Conservation (phyloP, 805 yeast species). For the Candida easanensis region DNA sequence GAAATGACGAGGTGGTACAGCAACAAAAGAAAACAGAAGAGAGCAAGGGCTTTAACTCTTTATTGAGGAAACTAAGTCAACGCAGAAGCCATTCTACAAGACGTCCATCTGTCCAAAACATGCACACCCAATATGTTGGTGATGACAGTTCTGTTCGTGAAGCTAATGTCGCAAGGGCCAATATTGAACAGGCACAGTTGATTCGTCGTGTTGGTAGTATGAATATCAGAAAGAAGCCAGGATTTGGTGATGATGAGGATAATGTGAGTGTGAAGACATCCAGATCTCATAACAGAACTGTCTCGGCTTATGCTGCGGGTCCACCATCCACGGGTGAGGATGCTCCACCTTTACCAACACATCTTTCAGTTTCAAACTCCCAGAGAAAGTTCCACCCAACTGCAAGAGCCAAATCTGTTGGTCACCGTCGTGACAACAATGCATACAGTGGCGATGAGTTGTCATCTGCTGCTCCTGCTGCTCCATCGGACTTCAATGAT, state of each 20-base stretch:
- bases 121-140: background rate
- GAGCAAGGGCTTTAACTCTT: slow-evolving; percentile 27
- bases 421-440: slow-evolving; percentile 61
- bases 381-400: slow-evolving; percentile 60
- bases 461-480: slow-evolving; percentile 25
- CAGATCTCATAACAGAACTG: slow-evolving; percentile 27
- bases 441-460: slow-evolving; percentile 1
- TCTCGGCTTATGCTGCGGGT: slow-evolving; percentile 27
- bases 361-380: slow-evolving; percentile 8
- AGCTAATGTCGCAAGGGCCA: background rate
- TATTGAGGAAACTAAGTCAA: slow-evolving; percentile 30
- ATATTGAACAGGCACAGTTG: slow-evolving; percentile 14
- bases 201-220: slow-evolving; percentile 28
- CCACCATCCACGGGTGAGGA: slow-evolving; percentile 5
- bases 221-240: slow-evolving; percentile 18
- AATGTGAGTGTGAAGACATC: slow-evolving; percentile 1
- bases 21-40: slow-evolving; percentile 34
- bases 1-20: slow-evolving; percentile 33
- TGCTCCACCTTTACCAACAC: slow-evolving; percentile 10
- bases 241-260: slow-evolving; percentile 14
- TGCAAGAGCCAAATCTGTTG: slow-evolving; percentile 84
- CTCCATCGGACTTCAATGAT: slow-evolving; percentile 35
- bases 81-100: slow-evolving; percentile 26
- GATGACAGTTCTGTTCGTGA: slow-evolving; percentile 1
- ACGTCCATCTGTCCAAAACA: slow-evolving; percentile 19